phyloP scores from a whole-genome alignment of 768 basidiomycete genomes.

The Rhizopogon sp. region DNA sequence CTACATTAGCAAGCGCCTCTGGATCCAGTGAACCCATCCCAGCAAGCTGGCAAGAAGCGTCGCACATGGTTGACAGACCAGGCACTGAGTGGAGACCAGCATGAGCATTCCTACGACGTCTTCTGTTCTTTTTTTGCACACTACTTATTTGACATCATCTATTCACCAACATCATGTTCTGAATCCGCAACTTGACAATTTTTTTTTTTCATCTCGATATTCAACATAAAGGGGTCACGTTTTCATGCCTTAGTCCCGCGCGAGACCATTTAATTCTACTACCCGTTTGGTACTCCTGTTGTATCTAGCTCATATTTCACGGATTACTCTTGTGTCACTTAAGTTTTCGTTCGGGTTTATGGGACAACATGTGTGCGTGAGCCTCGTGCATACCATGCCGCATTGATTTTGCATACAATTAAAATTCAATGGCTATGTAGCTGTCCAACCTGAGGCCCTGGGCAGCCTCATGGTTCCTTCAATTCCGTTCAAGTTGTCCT shows the following conservation, averaged over 20 bases:
- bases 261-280: conserved; percentile 12
- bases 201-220: background rate
- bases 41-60: conserved; percentile 42
- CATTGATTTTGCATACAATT: too few relatives aligned
- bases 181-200: background rate
- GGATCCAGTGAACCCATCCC: conserved; percentile 45
- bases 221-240: conserved; percentile 1
- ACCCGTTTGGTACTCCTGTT: conserved; percentile 6
- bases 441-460: too few relatives aligned
- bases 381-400: too few relatives aligned
- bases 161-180: conserved; percentile 8
- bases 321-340: background rate
- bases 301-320: conserved; percentile 2
- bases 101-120: conserved; percentile 22
- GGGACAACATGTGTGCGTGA: too few relatives aligned
- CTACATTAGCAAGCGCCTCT: conserved; percentile 52
- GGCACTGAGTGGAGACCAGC: conserved; percentile 33
- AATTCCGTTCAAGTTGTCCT: too few relatives aligned
- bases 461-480: too few relatives aligned
- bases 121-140: conserved; percentile 12
- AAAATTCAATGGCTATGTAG: too few relatives aligned
- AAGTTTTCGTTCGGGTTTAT: background rate
- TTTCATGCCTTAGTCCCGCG: conserved; percentile 3
- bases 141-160: conserved; percentile 28
- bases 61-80: conserved; percentile 40